phyloP scores from a whole-genome alignment of 1,284 basidiomycete genomes.

The Chalciporus piperatoides region DNA sequence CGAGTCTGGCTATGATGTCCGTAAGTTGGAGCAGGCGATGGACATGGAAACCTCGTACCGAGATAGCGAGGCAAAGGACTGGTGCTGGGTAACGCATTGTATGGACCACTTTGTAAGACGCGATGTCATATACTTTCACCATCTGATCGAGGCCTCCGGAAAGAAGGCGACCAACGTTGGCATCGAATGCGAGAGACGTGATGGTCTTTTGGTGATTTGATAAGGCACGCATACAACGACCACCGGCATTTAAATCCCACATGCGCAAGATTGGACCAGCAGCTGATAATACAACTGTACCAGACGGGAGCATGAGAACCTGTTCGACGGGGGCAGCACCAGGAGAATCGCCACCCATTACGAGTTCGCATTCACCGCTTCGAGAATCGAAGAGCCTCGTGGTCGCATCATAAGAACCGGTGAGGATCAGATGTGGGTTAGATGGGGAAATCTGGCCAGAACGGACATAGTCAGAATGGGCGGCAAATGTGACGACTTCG shows the following conservation, averaged over 20 bases:
- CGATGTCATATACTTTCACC: conserved; percentile 98
- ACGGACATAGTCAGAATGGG: conserved; percentile 95
- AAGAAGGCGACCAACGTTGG: conserved; percentile 73
- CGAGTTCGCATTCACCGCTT: conserved; percentile 75
- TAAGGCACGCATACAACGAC: conserved; percentile 82
- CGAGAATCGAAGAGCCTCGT: conserved; percentile 88
- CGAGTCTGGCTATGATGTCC: conserved; percentile 74
- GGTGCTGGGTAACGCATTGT: conserved; percentile 99
- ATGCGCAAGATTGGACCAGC: conserved; percentile 92
- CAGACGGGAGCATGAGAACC: conserved; percentile 90
- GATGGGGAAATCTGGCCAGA: conserved; percentile 83
- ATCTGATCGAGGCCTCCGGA: conserved; percentile 94
- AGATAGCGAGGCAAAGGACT: conserved; percentile 86
- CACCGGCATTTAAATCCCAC: conserved; percentile 95
- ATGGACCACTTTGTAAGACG: conserved; percentile 92
- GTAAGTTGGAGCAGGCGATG: conserved; percentile 14
- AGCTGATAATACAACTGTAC: conserved; percentile 81
- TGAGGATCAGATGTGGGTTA: conserved; percentile 83
- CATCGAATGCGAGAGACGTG: conserved; percentile 82
- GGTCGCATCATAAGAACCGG: conserved; percentile 94
- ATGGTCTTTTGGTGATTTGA: conserved; percentile 99
- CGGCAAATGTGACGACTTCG: conserved; percentile 72
- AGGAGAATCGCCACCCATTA: conserved; percentile 62
- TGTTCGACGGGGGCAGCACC: conserved; percentile 82
- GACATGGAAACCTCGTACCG: conserved; percentile 41